Evolutionary conservation across 305 asterid species (phyloP).

Genomic region (Striga hermonthica): DNA sequence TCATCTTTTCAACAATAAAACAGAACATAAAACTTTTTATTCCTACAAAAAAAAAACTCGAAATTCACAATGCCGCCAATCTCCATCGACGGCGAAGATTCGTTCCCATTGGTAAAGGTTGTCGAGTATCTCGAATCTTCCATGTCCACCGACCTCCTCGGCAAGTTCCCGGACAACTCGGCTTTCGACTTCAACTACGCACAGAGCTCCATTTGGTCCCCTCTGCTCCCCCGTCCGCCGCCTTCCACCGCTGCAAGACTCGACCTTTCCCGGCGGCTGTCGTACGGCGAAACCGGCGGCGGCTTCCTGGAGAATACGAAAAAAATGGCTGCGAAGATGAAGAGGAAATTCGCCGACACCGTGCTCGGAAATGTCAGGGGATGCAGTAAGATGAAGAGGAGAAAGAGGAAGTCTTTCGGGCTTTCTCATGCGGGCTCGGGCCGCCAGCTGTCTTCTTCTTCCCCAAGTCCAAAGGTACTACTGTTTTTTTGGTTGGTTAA

Average conservation of each 20-base stretch:
- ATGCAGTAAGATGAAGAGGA: constrained; percentile 42
- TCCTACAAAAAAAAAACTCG: background rate
- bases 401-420: constrained; percentile 40
- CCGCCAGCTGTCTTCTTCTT: constrained; percentile 35
- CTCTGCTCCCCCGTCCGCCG: constrained; percentile 47
- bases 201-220: constrained; percentile 96
- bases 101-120: constrained; percentile 42
- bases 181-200: constrained; percentile 81
- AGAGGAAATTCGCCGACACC: constrained; percentile 49
- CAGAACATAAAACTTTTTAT: background rate
- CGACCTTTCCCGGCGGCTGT: constrained; percentile 39
- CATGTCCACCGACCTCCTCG: constrained; percentile 75
- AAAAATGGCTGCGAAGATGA: constrained; percentile 46
- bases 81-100: constrained; percentile 30
- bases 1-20: background rate
- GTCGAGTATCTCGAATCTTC: constrained; percentile 73
- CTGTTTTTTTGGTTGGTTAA: background rate
- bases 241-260: constrained; percentile 28
- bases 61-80: constrained; percentile 34
- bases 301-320: constrained; percentile 43
- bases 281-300: constrained; percentile 33
- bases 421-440: constrained; percentile 43
- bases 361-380: constrained; percentile 40
- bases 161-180: constrained; percentile 79
- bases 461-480: constrained; percentile 56